Evolutionary conservation across 2,329 filamentous ascomycete species (phyloP).

Genomic region (Colletotrichum phormii): DNA sequence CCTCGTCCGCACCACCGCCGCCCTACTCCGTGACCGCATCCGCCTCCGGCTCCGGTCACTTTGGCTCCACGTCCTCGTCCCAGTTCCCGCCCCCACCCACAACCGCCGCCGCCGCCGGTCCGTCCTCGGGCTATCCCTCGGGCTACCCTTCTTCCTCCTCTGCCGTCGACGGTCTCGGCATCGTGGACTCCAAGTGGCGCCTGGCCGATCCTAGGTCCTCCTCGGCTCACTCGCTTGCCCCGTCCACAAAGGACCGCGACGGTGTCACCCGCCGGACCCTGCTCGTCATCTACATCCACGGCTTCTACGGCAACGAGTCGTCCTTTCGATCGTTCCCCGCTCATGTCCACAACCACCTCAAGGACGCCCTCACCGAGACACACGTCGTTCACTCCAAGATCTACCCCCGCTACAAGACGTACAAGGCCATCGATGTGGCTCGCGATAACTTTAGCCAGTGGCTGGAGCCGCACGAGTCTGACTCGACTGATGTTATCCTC

Average conservation of each 20-base stretch:
- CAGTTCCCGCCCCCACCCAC: slow-evolving; percentile 19
- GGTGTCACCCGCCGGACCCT: slow-evolving; percentile 63
- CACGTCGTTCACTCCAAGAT: slow-evolving; percentile 90
- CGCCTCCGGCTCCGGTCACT: slow-evolving; percentile 26
- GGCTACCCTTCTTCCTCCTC: background rate
- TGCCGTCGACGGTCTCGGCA: background rate
- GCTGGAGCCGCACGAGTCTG: slow-evolving; percentile 81
- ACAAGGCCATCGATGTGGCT: slow-evolving; percentile 77
- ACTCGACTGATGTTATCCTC: slow-evolving; percentile 81
- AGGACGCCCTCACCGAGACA: slow-evolving; percentile 73
- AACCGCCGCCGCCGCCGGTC: background rate
- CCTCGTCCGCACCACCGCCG: slow-evolving; percentile 30
- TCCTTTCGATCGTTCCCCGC: slow-evolving; percentile 90
- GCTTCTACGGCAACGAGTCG: slow-evolving; percentile 89
- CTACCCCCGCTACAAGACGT: slow-evolving; percentile 83
- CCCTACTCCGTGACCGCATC: slow-evolving; percentile 33
- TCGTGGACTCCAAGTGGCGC: slow-evolving; percentile 38
- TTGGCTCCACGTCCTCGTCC: slow-evolving; percentile 29
- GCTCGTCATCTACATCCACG: slow-evolving; percentile 87
- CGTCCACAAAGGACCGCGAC: slow-evolving; percentile 39
- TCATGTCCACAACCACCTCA: slow-evolving; percentile 83
- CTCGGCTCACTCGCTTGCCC: slow-evolving; percentile 53
- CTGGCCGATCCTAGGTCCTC: slow-evolving; percentile 59
- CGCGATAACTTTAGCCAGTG: slow-evolving; percentile 86
- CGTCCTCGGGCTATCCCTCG: background rate